phyloP scores from a whole-genome alignment of 371 early-diverging fungal genomes.

The Parasitella parasitica region DNA sequence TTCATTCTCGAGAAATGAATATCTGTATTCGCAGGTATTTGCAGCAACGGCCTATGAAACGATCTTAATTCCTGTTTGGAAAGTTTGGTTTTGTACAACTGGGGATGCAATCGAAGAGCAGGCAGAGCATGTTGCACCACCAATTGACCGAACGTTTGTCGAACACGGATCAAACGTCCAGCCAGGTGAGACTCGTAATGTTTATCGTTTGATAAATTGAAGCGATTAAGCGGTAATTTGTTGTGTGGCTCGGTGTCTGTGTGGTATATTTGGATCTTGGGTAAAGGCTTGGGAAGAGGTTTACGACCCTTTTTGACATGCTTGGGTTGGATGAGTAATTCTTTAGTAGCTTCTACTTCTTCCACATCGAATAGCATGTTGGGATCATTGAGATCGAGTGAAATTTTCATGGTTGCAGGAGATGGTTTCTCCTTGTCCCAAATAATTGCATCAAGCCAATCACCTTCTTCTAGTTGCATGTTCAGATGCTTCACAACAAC shows the following conservation, averaged over 20 bases:
- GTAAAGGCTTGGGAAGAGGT: conserved; percentile 37
- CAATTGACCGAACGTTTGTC: conserved; percentile 90
- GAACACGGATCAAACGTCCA: conserved; percentile 74
- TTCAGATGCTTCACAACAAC: conserved; percentile 43
- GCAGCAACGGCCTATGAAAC: conserved; percentile 92
- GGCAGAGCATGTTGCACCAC: conserved; percentile 94
- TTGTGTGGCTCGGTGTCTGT: conserved; percentile 53
- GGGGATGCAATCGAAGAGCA: conserved; percentile 86
- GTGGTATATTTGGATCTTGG: conserved; percentile 47
- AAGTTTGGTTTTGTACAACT: conserved; percentile 87
- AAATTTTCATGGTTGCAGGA: conserved; percentile 60
- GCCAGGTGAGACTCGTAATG: conserved; percentile 82
- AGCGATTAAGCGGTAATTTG: conserved; percentile 72
- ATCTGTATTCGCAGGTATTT: conserved; percentile 55
- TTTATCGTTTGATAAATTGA: conserved; percentile 96
- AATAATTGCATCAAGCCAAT: conserved; percentile 70
- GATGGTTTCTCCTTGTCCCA: conserved; percentile 73
- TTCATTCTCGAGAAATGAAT: conserved; percentile 73
- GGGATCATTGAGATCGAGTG: conserved; percentile 74
- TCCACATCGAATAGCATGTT: conserved; percentile 74
- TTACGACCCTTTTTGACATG: conserved; percentile 47
- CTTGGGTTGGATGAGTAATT: conserved; percentile 40
- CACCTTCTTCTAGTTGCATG: conserved; percentile 60
- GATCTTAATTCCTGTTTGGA: conserved; percentile 87
- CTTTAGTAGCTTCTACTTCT: conserved; percentile 53